Percentiles rank a stretch among this genome's conserved stretches.
Conservation (phyloP, 2,329 filamentous ascomycete species). For the Chrysosporium queenslandicum region DNA sequence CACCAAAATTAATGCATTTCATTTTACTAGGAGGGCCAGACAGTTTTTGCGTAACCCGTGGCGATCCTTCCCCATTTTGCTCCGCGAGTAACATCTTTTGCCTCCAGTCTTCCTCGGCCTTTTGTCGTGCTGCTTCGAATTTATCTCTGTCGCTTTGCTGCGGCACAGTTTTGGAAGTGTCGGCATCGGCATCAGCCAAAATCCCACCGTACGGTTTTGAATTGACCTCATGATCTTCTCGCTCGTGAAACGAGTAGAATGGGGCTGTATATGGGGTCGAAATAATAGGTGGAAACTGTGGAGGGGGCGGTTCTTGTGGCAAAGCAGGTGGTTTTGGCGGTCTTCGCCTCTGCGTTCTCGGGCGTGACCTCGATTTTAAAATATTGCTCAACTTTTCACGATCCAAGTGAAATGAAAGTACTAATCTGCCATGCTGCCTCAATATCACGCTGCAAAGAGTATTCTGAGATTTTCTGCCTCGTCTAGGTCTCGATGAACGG, state of each 20-base stretch:
- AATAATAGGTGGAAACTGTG: constrained; percentile 51
- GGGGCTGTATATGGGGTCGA: constrained; percentile 59
- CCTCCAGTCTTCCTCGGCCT: constrained; percentile 87
- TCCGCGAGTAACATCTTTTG: constrained; percentile 54
- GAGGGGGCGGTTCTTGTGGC: constrained; percentile 38
- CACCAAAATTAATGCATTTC: constrained; percentile 96
- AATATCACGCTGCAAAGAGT: constrained; percentile 33
- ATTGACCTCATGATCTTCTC: constrained; percentile 78
- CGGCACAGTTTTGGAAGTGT: constrained; percentile 81
- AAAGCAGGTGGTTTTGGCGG: constrained; percentile 36
- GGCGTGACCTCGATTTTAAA: constrained; percentile 48
- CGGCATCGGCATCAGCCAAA: constrained; percentile 75
- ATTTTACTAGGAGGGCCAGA: constrained; percentile 90
- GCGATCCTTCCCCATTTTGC: constrained; percentile 51
- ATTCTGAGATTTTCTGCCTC: constrained; percentile 40
- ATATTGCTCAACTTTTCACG: constrained; percentile 52
- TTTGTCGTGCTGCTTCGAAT: constrained; percentile 82
- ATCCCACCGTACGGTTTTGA: constrained; percentile 95
- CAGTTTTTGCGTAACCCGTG: constrained; percentile 61
- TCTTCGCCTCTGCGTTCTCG: constrained; percentile 43
- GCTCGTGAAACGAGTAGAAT: constrained; percentile 81
- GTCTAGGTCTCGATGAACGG: constrained; percentile 46
- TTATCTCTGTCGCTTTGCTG: constrained; percentile 67
- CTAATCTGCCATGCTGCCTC: constrained; percentile 38
- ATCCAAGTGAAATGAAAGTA: constrained; percentile 52